Conservation (phyloP, 805 yeast species). For the Myxozyma melibiosi region DNA sequence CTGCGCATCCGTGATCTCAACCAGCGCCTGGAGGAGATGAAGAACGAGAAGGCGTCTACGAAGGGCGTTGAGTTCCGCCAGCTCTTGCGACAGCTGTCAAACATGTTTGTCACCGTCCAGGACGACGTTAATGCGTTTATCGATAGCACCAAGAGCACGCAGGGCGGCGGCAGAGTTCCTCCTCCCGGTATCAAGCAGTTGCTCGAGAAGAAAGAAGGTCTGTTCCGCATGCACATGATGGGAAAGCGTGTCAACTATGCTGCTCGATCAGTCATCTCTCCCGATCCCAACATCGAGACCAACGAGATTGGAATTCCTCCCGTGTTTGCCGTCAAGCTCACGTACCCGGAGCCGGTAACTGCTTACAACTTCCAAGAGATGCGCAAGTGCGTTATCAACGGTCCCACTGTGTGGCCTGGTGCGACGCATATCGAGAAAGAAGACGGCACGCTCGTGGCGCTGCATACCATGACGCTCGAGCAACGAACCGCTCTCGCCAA, state of each 20-base stretch:
- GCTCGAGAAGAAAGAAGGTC: slow-evolving; percentile 96
- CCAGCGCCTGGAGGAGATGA: slow-evolving; percentile 69
- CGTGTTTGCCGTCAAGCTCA: slow-evolving; percentile 90
- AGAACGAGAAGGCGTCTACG: slow-evolving; percentile 52
- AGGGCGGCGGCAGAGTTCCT: slow-evolving; percentile 67
- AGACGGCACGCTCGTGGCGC: slow-evolving; percentile 80
- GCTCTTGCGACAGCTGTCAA: slow-evolving; percentile 80
- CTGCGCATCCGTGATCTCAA: slow-evolving; percentile 84
- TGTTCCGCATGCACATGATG: slow-evolving; percentile 99
- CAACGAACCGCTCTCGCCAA: slow-evolving; percentile 95
- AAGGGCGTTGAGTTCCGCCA: slow-evolving; percentile 37
- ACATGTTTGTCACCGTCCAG: slow-evolving; percentile 91
- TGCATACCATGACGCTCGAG: slow-evolving; percentile 86
- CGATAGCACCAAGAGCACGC: slow-evolving; percentile 86
- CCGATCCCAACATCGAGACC: slow-evolving; percentile 97
- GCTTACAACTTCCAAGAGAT: slow-evolving; percentile 85
- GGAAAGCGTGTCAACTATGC: slow-evolving; percentile 99
- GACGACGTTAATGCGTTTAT: slow-evolving; percentile 92
- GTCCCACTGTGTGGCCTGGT: slow-evolving; percentile 99
- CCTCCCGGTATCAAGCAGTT: slow-evolving; percentile 97
- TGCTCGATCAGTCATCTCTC: slow-evolving; percentile 98
- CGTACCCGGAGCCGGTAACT: slow-evolving; percentile 98
- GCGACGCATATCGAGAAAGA: slow-evolving; percentile 95
- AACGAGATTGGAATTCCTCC: slow-evolving; percentile 99
- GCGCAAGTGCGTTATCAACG: slow-evolving; percentile 93